Percentiles rank a stretch among this genome's conserved stretches.
Conservation (phyloP, 2,329 filamentous ascomycete species). For the Endoconidiophora laricicola region DNA sequence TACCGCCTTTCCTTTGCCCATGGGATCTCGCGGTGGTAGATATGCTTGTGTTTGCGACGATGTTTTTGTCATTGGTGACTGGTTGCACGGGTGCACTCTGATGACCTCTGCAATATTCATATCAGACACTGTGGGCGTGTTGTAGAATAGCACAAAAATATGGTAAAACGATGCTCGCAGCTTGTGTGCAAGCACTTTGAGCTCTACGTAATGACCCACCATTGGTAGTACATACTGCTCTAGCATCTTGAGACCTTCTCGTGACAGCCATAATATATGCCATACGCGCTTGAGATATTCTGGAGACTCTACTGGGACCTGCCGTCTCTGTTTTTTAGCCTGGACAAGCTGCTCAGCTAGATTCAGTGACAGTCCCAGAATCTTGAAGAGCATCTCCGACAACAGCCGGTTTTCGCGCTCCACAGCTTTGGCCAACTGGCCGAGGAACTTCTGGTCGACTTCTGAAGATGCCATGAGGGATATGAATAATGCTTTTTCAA, state of each 20-base stretch:
- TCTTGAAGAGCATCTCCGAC: constrained; percentile 70
- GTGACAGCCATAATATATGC: constrained; percentile 88
- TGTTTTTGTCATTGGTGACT: constrained; percentile 14
- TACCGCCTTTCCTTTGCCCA: constrained; percentile 31
- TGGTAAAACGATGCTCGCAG: constrained; percentile 89
- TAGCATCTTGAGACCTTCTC: constrained; percentile 76
- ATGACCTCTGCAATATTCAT: constrained; percentile 33
- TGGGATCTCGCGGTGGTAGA: constrained; percentile 21
- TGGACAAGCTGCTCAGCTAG: constrained; percentile 69
- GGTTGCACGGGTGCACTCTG: constrained; percentile 19
- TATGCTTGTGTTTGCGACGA: too few relatives aligned
- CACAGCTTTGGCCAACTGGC: constrained; percentile 68
- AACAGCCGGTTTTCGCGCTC: constrained; percentile 63
- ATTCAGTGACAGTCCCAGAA: constrained; percentile 78
- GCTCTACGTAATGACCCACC: constrained; percentile 60
- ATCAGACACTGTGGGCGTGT: constrained; percentile 59
- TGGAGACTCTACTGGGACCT: constrained; percentile 64
- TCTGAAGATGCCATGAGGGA: constrained; percentile 76
- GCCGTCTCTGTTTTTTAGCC: constrained; percentile 64
- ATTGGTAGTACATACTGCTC: constrained; percentile 78
- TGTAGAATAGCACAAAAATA: constrained; percentile 92
- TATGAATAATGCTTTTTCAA: background rate
- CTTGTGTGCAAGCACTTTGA: constrained; percentile 82
- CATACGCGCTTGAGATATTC: constrained; percentile 66
- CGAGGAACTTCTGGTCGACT: constrained; percentile 94